Conservation (phyloP, 768 basidiomycete species). For the Boletus sp. region DNA sequence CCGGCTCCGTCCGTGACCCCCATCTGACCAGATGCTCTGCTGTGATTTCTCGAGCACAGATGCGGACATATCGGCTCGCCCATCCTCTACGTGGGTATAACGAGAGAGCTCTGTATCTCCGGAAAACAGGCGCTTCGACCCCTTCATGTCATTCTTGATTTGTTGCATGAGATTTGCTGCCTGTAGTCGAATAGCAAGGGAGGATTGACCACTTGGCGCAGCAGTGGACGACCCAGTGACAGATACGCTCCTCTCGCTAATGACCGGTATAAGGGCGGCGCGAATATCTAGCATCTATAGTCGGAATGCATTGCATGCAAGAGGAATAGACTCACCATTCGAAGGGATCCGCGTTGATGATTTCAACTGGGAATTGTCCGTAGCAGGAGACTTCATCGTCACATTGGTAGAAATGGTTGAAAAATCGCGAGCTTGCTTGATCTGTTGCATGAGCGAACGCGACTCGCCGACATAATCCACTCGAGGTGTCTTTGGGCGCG, state of each 20-base stretch:
- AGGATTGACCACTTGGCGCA: constrained; percentile 46
- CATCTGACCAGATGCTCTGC: constrained; percentile 27
- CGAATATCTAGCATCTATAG: constrained; percentile 8
- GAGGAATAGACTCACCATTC: constrained; percentile 14
- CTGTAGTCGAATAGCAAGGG: constrained; percentile 67
- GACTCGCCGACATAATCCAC: constrained; percentile 80
- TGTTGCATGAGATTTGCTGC: constrained; percentile 83
- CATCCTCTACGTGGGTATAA: constrained; percentile 24
- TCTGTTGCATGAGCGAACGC: constrained; percentile 72
- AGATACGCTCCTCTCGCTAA: constrained; percentile 20
- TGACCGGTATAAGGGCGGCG: constrained; percentile 9
- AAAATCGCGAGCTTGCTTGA: constrained; percentile 72
- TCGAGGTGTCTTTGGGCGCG: constrained; percentile 45
- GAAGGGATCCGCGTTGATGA: neutral
- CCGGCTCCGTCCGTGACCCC: constrained; percentile 26
- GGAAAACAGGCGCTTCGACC: constrained; percentile 69
- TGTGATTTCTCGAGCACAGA: constrained; percentile 22
- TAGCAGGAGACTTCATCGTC: constrained; percentile 34
- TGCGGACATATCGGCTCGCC: constrained; percentile 9
- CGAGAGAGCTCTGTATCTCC: constrained; percentile 57
- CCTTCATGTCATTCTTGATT: constrained; percentile 70
- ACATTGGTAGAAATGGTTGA: constrained; percentile 68
- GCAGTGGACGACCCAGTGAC: constrained; percentile 28
- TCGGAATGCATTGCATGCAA: neutral
- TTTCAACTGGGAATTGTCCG: constrained; percentile 10